Conservation (phyloP, 345 rosid species). For the Acer saccharum region DNA sequence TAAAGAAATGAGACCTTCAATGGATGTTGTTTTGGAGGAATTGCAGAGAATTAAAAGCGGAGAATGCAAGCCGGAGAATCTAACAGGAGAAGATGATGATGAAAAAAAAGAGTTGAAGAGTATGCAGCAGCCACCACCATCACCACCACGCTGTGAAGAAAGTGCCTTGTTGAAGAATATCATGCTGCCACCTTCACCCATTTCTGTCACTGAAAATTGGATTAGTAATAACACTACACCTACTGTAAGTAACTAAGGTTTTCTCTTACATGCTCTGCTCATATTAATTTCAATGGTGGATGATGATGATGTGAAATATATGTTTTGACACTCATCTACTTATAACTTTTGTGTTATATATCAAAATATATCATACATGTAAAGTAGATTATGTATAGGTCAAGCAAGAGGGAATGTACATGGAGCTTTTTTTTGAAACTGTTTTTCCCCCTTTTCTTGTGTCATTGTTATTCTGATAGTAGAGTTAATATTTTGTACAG, state of each 20-base stretch:
- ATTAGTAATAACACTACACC: slow-evolving; percentile 45
- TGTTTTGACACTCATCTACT: not conserved
- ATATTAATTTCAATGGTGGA: not conserved
- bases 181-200: slow-evolving; percentile 46
- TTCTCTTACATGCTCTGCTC: not conserved
- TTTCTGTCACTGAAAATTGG: slow-evolving; percentile 64
- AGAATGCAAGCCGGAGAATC: slow-evolving; percentile 24
- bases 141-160: slow-evolving; percentile 46
- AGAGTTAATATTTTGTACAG: not conserved
- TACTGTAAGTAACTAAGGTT: slow-evolving; percentile 29
- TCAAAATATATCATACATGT: not conserved
- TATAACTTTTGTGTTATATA: not conserved
- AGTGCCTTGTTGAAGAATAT: slow-evolving; percentile 34
- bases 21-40: slow-evolving; percentile 52
- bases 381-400: not conserved
- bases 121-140: slow-evolving; percentile 24
- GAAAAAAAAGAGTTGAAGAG: slow-evolving; percentile 11
- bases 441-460: too few relatives aligned
- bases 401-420: not conserved
- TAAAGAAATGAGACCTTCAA: slow-evolving; percentile 55
- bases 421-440: not conserved
- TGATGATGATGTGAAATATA: not conserved
- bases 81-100: slow-evolving; percentile 1
- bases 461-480: not conserved
- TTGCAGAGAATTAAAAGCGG: slow-evolving; percentile 37